phyloP scores from a whole-genome alignment of 345 rosid species.

The Arabidopsis thaliana region TAIR10.1 NC_003070.9:12709501-12710000 shows the following conservation, averaged over 20 bases:
- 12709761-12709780: conserved; percentile 46
- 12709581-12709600: conserved; percentile 76
- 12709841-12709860: conserved; percentile 34
- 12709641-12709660: conserved; percentile 87
- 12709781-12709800: conserved; percentile 43
- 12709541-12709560: not conserved
- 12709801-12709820: conserved; percentile 47
- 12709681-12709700: conserved; percentile 85
- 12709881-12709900: conserved; percentile 29
- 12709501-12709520: conserved; percentile 66
- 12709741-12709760: conserved; percentile 47
- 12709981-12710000: conserved; percentile 16
- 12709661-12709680: conserved; percentile 74
- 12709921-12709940: conserved; percentile 41
- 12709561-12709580: not conserved
- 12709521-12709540: conserved; percentile 1
- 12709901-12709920: conserved; percentile 45
- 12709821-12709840: conserved; percentile 48
- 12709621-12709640: conserved; percentile 82
- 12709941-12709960: conserved; percentile 46
- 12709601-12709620: conserved; percentile 70
- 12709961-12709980: conserved; percentile 41
- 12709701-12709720: conserved; percentile 72
- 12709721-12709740: conserved; percentile 49
- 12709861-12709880: conserved; percentile 29